Base-by-base conservation (phyloP, 2,329 filamentous ascomycete genomes). In the Hawksworthiomyces lignivorus region DNA sequence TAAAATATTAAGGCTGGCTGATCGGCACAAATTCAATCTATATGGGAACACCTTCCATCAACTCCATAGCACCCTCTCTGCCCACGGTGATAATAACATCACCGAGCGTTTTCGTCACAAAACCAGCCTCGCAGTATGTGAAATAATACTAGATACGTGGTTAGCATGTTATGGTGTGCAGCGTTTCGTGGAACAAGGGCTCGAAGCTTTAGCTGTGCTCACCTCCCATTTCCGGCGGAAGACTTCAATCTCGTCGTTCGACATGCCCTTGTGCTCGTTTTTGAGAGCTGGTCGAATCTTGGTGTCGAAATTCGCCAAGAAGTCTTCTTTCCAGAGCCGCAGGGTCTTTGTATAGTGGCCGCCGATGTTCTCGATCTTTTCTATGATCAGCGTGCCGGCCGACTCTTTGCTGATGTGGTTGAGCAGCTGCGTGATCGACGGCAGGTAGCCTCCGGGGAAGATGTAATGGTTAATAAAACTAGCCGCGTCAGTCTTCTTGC, bases 391-490 rank as follows among this genome's bases (percentile, higher is more conserved):
- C 0, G 72, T 73, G 1, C 77, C 76, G 9, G 67, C 60, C 0
- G 80, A 82, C 26, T 77, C 77, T 20, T 67, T 65, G 30, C 69
- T 72, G 48, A 87, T 80, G 26, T 79, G 70, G 37, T 68, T 63
- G 19, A 80, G 59, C 15, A 81, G 61, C 49, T 79, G 72, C 12
- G 68, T 73, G 24, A 69, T 67, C 3, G 71, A 73, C 0, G 77
- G 77, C 7, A 87, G 63, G 54, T 87, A 81, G 1, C 83, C 84
- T n/a, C 83, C 82, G 0, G 83, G 84, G 60, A 88, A 87, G 41
- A 87, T 87, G 60, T 87, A 85, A 48, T 80, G 77, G 44, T 81
- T 75, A 55, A 87, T 86, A 60, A 87, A 87, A 55, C 68, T 71
- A n/a, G 44, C 4, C 22, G 26, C 15, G n/a, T 15, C 22, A 19